Evolutionary conservation across 345 rosid genomes (phyloP).

Genomic region (Corchorus capsularis): DNA sequence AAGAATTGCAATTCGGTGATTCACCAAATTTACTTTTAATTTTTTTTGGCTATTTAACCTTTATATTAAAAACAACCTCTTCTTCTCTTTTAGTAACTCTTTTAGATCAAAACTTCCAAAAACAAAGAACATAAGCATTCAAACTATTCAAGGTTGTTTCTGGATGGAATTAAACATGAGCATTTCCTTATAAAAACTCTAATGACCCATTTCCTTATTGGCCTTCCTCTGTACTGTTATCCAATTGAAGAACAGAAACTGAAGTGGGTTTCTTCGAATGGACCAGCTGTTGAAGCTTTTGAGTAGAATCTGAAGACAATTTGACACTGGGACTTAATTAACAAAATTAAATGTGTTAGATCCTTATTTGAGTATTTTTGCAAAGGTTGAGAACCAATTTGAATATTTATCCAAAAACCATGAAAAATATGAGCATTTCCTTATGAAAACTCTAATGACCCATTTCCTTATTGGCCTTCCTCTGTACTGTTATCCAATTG

Average conservation of each 20-base stretch:
- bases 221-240: slow-evolving; percentile 29
- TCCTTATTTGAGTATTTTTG: no score
- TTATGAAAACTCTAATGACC: slow-evolving; percentile 41
- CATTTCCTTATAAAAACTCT: slow-evolving; percentile 51
- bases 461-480: slow-evolving; percentile 27
- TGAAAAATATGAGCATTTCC: slow-evolving; percentile 30
- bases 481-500: slow-evolving; percentile 31
- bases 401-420: no score
- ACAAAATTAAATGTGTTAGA: no score
- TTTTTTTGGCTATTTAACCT: no score
- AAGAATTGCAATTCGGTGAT: no score
- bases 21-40: no score
- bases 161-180: slow-evolving; percentile 46
- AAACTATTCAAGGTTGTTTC: slow-evolving; percentile 53
- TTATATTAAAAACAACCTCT: no score
- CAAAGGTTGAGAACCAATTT: no score
- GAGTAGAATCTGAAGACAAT: slow-evolving; percentile 27
- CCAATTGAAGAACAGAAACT: slow-evolving; percentile 33
- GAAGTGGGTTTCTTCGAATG: slow-evolving; percentile 33
- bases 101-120: slow-evolving; percentile 40
- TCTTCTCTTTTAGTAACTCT: no score
- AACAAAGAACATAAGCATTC: slow-evolving; percentile 46
- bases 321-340: no score
- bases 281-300: slow-evolving; percentile 31
- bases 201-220: slow-evolving; percentile 32